Conservation (phyloP, 176 grass and related monocot species). For the Zizania latifolia region DNA sequence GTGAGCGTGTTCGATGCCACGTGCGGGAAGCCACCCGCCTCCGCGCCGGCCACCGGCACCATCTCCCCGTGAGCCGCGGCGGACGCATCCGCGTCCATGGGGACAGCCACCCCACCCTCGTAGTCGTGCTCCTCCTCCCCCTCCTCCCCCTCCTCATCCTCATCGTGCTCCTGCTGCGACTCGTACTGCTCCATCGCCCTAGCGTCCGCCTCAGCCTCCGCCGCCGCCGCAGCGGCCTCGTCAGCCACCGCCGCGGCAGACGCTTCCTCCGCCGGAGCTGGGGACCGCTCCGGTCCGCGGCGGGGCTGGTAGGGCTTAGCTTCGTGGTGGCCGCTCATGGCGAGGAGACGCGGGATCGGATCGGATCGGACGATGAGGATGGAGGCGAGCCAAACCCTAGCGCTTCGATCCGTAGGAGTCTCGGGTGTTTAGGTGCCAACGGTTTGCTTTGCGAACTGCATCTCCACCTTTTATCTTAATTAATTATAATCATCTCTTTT, state of each 20-base stretch:
- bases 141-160: slow-evolving; percentile 25
- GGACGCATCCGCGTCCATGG: slow-evolving; percentile 53
- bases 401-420: slow-evolving; percentile 39
- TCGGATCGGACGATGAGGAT: slow-evolving; percentile 45
- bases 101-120: slow-evolving; percentile 22
- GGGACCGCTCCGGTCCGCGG: slow-evolving; percentile 39
- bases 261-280: slow-evolving; percentile 11
- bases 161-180: slow-evolving; percentile 19
- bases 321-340: slow-evolving; percentile 72
- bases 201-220: slow-evolving; percentile 32
- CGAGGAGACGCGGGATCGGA: slow-evolving; percentile 24
- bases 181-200: slow-evolving; percentile 41
- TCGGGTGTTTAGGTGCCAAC: background rate
- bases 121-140: slow-evolving; percentile 28
- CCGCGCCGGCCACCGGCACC: background rate
- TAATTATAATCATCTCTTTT: too few species aligned
- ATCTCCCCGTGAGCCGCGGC: slow-evolving; percentile 35
- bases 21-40: slow-evolving; percentile 10
- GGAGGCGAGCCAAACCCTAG: slow-evolving; percentile 46
- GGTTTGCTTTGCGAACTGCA: background rate
- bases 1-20: slow-evolving; percentile 58
- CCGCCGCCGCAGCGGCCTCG: slow-evolving; percentile 25
- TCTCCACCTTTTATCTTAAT: too few species aligned
- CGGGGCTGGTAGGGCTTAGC: slow-evolving; percentile 73
- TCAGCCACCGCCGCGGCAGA: slow-evolving; percentile 2